Evolutionary conservation across 306 rosid species (phyloP), one percentile per base, ranked within the genome.

Genomic region (Sophora flavescens): DNA sequence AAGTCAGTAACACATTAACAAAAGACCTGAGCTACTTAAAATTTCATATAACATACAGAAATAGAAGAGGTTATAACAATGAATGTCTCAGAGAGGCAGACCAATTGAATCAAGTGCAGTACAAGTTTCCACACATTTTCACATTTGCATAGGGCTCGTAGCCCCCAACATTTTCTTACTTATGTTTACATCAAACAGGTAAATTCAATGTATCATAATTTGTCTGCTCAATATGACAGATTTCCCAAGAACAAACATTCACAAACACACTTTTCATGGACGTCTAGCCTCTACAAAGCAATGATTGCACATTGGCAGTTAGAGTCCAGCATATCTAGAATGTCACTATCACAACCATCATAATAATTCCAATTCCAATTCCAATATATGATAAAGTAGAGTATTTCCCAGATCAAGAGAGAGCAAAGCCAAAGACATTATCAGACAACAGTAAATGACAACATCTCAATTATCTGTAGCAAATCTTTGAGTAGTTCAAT

Each of bases 401-500:
- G 14, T 30, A 7, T 18, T 41, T 50, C 38, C 52, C 44, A 75
- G 13, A 39, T 51, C 73, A 51, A 41, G 39, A 68, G 13, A 74
- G 36, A 15, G 6, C 41, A 28, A 39, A 67, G 48, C 38, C 3
- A 8, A 39, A 67, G 48, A 48, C 3, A 8, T 33, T 8, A 68
- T 22, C 36, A 22, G 39, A 74, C 61, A 78, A 35, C 39, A 0
- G 60, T 35, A 68, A 67, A 68, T 52, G 3, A 48, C 61, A 59
- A 73, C 54, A 54, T 35, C 61, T 15, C 4, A 5, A 56, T 54
- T 54, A 36, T 26, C 13, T 7, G 35, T 10, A 11, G 17, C 13
- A 1, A 12, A 53, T 45, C 65, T 63, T 56, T 41, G 10, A 48
- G 13, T 22, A 47, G 75, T 17, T 48, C 51, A 83, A 70, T 75